A percentile compares a stretch with the other conserved stretches of the same genome.
These are phyloP conservation scores for Microascus cirrosus DNA, from an alignment of 2,329 filamentous ascomycete genomes.

Conservation along the genomic window DNA sequence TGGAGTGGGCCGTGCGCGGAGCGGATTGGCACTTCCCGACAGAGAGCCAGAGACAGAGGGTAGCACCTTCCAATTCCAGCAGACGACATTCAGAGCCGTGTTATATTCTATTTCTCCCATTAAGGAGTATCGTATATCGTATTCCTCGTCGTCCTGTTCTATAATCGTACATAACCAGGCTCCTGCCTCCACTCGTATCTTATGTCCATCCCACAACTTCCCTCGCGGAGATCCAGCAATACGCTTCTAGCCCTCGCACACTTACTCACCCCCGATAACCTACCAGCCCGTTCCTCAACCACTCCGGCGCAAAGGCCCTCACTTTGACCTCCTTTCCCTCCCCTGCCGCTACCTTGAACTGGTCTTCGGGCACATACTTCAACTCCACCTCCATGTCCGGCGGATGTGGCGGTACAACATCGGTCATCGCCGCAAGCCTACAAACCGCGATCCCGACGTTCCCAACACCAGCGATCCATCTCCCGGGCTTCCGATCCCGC, in stretches of 20 bases:
- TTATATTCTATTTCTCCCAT: background rate
- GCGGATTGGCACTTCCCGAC: background rate
- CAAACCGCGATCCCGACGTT: conserved; percentile 84
- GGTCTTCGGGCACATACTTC: conserved; percentile 47
- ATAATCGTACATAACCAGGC: background rate
- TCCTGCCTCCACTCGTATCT: background rate
- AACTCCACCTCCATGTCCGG: conserved; percentile 33
- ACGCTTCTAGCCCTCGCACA: too few relatives aligned
- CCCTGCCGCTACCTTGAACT: conserved; percentile 45
- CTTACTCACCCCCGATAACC: conserved; percentile 5
- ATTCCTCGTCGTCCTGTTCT: background rate
- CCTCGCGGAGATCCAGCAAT: too few relatives aligned
- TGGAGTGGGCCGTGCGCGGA: background rate
- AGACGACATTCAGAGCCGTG: background rate
- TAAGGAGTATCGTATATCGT: background rate
- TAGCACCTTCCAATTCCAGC: background rate
- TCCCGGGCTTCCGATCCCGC: conserved; percentile 64
- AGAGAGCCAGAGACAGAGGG: background rate
- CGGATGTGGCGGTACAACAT: conserved; percentile 58
- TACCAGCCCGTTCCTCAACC: conserved; percentile 42
- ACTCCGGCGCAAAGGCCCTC: conserved; percentile 76
- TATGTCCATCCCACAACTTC: too few relatives aligned
- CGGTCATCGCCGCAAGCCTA: conserved; percentile 83
- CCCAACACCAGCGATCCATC: conserved; percentile 67
- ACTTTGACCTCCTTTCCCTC: conserved; percentile 36